These are phyloP conservation scores for Phytophthora vignae DNA, from an alignment of 352 stramenopile species.

Conservation along the genomic window DNA sequence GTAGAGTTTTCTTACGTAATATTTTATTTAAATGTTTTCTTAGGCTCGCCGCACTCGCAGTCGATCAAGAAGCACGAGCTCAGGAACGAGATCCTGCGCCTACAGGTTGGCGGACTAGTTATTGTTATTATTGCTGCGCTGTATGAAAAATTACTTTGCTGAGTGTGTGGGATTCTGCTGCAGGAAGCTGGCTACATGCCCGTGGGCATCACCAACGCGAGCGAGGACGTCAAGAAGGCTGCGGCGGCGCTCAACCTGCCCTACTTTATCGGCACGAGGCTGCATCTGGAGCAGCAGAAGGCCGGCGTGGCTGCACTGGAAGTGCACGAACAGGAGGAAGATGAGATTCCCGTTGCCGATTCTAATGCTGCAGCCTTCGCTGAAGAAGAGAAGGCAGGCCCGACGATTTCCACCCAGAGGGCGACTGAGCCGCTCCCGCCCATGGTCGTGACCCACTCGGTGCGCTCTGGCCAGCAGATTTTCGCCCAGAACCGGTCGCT, in stretches of 20 bases:
- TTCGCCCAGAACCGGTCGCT: constrained; percentile 85
- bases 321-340: constrained; percentile 4
- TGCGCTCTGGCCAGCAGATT: constrained; percentile 91
- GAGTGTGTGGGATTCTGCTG: neutral
- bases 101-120: constrained; percentile 46
- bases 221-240: constrained; percentile 83
- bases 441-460: constrained; percentile 75
- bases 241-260: constrained; percentile 68
- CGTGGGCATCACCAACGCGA: constrained; percentile 86
- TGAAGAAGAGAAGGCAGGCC: constrained; percentile 18
- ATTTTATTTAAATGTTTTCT: too few relatives aligned
- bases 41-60: constrained; percentile 77
- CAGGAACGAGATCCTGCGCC: constrained; percentile 65
- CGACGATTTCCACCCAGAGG: constrained; percentile 12
- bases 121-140: neutral
- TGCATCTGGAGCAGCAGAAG: constrained; percentile 39
- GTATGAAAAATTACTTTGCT: neutral
- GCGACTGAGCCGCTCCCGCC: constrained; percentile 35
- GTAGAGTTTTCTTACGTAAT: too few relatives aligned
- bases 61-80: constrained; percentile 84
- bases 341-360: neutral
- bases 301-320: neutral
- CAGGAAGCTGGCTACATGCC: constrained; percentile 68
- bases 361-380: constrained; percentile 10
- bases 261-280: constrained; percentile 80